These are phyloP conservation scores for Calonectria henricotiae DNA, from an alignment of 2,329 filamentous ascomycete species.

Conservation along the genomic window DNA sequence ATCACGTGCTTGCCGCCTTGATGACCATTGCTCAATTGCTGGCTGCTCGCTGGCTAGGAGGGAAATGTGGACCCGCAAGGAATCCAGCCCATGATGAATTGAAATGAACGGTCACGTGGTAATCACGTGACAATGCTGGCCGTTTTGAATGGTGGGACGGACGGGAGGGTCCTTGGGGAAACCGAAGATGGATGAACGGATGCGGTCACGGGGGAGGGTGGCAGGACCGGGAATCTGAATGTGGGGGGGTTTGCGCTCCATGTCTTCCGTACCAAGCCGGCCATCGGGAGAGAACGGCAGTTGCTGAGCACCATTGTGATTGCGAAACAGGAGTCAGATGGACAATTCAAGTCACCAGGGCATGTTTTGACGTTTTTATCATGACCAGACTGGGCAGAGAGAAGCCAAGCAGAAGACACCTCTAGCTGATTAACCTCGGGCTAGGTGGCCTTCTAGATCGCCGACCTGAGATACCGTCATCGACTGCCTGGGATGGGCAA, in stretches of 20 bases:
- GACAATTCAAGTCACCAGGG: conserved; percentile 24
- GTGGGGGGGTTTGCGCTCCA: conserved; percentile 44
- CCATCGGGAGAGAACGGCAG: conserved; percentile 49
- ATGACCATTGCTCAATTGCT: conserved; percentile 51
- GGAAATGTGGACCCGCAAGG: conserved; percentile 21
- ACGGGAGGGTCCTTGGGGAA: conserved; percentile 28
- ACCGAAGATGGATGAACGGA: conserved; percentile 31
- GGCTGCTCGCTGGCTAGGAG: conserved; percentile 44
- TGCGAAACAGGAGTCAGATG: conserved; percentile 18
- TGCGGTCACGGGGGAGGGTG: conserved; percentile 36
- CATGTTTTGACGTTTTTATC: neutral
- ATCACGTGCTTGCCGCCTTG: conserved; percentile 56
- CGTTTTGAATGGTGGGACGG: conserved; percentile 22
- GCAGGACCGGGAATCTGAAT: conserved; percentile 28
- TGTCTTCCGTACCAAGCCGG: conserved; percentile 47
- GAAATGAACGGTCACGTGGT: too few relatives aligned
- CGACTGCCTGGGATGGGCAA: neutral
- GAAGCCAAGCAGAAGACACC: neutral
- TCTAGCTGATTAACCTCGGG: neutral
- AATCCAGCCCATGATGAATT: neutral
- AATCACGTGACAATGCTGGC: conserved; percentile 35
- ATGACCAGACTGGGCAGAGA: neutral
- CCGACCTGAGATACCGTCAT: neutral
- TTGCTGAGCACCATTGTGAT: conserved; percentile 18
- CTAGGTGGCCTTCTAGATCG: neutral